Evolutionary conservation across 2,329 filamentous ascomycete species (phyloP).

Genomic region (Rhinocladiella mackenziei): DNA sequence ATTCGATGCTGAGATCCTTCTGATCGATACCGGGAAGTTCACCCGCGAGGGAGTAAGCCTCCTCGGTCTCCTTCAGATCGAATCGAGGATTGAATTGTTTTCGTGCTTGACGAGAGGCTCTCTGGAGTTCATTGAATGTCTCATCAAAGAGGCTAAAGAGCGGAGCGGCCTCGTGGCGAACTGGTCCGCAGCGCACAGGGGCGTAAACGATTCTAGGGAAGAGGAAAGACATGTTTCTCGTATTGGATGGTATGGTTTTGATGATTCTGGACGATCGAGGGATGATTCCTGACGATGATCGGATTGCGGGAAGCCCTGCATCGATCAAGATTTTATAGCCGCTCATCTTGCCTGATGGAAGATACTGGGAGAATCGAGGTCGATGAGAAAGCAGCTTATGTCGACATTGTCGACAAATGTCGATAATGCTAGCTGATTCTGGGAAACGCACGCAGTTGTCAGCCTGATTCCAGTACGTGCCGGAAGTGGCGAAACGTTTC

Average conservation of each 20-base stretch:
- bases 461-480: constrained; percentile 20
- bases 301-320: constrained; percentile 10
- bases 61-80: constrained; percentile 45
- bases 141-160: constrained; percentile 48
- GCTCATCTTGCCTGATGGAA: constrained; percentile 20
- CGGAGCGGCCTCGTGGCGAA: constrained; percentile 39
- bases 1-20: constrained; percentile 47
- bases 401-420: too few relatives aligned
- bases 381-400: constrained; percentile 23
- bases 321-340: constrained; percentile 24
- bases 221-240: constrained; percentile 39
- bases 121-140: constrained; percentile 29
- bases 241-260: constrained; percentile 17
- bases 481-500: constrained; percentile 22
- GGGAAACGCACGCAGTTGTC: constrained; percentile 18
- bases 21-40: constrained; percentile 48
- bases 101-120: constrained; percentile 22
- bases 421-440: constrained; percentile 24
- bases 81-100: constrained; percentile 44
- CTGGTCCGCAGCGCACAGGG: constrained; percentile 25
- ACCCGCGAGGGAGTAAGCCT: constrained; percentile 46
- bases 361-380: constrained; percentile 13
- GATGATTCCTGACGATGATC: constrained; percentile 24
- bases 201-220: constrained; percentile 34
- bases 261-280: constrained; percentile 22